These are phyloP conservation scores for Fusarium ambrosium DNA, from an alignment of 2,329 filamentous ascomycete species.

Conservation along the genomic window DNA sequence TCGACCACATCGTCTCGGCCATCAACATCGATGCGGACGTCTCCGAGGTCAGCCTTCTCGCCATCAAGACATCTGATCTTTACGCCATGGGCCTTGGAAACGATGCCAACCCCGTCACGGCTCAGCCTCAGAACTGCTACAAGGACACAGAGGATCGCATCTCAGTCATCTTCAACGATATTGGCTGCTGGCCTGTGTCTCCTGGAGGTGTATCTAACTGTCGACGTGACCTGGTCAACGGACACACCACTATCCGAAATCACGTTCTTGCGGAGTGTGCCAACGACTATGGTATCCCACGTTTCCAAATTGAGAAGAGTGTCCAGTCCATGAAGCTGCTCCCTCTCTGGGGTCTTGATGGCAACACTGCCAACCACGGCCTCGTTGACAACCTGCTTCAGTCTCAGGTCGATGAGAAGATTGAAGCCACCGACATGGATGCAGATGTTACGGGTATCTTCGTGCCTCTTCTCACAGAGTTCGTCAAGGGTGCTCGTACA, in stretches of 20 bases:
- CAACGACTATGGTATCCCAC: conserved; percentile 37
- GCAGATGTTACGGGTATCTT: conserved; percentile 21
- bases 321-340: conserved; percentile 36
- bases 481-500: conserved; percentile 36
- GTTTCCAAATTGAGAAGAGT: conserved; percentile 40
- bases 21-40: conserved; percentile 38
- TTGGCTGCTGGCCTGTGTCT: conserved; percentile 37
- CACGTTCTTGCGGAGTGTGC: conserved; percentile 39
- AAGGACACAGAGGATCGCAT: conserved; percentile 29
- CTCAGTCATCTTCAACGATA: conserved; percentile 37
- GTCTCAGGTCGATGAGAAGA: conserved; percentile 37
- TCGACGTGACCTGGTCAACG: conserved; percentile 38
- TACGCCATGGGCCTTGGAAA: conserved; percentile 39
- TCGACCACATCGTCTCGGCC: conserved; percentile 32
- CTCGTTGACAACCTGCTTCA: conserved; percentile 34
- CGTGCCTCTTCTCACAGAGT: conserved; percentile 33
- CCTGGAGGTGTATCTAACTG: conserved; percentile 40
- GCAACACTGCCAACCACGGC: conserved; percentile 36
- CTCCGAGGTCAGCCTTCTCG: conserved; percentile 25
- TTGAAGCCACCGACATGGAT: conserved; percentile 24
- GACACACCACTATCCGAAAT: conserved; percentile 36
- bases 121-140: conserved; percentile 34
- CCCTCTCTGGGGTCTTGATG: conserved; percentile 38
- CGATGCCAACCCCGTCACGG: conserved; percentile 34
- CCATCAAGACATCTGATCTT: conserved; percentile 36